Conservation (phyloP, 1,139 yeast species). For the Schizosaccharomyces versatilis region DNA sequence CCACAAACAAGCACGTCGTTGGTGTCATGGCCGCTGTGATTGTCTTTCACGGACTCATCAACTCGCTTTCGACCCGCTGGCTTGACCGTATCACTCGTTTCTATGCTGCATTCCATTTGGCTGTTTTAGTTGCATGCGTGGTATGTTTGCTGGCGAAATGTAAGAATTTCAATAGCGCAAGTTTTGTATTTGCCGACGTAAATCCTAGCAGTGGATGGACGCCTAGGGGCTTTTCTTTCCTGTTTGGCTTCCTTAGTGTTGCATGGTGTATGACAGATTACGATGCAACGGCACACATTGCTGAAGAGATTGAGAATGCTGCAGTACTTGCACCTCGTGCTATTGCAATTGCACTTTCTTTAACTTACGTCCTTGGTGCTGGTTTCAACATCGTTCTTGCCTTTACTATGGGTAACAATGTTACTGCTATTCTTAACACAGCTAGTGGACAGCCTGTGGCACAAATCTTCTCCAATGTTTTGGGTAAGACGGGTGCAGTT, state of each 20-base stretch:
- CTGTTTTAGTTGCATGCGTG: conserved; percentile 22
- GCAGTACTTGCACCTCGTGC: conserved; percentile 48
- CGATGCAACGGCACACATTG: conserved; percentile 49
- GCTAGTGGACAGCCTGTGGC: conserved; percentile 22
- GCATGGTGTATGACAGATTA: conserved; percentile 26
- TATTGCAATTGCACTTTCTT: conserved; percentile 30
- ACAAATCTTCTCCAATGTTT: conserved; percentile 39
- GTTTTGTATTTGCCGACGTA: conserved; percentile 18
- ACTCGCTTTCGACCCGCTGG: conserved; percentile 24
- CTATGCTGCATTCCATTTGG: conserved; percentile 25
- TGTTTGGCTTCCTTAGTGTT: conserved; percentile 41
- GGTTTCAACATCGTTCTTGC: conserved; percentile 23
- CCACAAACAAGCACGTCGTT: conserved; percentile 24
- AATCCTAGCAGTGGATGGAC: conserved; percentile 20
- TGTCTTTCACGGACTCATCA: conserved; percentile 23
- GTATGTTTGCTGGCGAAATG: conserved; percentile 18
- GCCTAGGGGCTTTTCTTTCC: conserved; percentile 37
- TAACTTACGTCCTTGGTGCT: conserved; percentile 26
- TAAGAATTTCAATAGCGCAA: conserved; percentile 17
- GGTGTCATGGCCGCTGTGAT: conserved; percentile 26
- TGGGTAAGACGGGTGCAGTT: conserved; percentile 47
- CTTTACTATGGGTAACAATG: conserved; percentile 8
- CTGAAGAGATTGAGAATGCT: conserved; percentile 48
- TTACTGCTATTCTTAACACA: conserved; percentile 4
- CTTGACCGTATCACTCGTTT: conserved; percentile 24